Evolutionary conservation across 768 basidiomycete genomes (phyloP), one percentile per base, ranked within the genome.

Genomic region (Pulveroboletus sp.): DNA sequence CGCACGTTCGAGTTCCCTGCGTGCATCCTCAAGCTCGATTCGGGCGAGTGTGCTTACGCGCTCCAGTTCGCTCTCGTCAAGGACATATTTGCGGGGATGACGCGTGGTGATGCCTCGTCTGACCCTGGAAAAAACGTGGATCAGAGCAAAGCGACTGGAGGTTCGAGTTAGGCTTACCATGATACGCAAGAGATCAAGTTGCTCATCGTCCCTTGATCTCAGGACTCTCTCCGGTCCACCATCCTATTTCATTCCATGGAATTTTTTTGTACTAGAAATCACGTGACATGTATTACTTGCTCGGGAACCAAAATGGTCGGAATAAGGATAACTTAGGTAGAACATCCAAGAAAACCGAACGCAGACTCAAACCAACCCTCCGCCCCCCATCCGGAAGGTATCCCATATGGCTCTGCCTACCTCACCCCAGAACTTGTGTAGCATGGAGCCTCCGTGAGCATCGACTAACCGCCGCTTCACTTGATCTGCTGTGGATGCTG

Each of bases 21-120:
- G 82, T 8, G 93, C 93, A 73, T 93, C 92, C 56, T 95, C 93
- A 28, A 95, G 79, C 62, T 93, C 87, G 50, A 93, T 87, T 46
- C 82, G 73, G 13, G 93, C 92, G 24, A 99, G 78, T 18, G 84
- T 77, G 57, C 91, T 92, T 43, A 98, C 90, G 24, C 96, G 82
- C 62, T 87, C 82, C 11, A 98, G 76, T 69, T 99, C 96, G 45
- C 80, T 72, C 62, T 94, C 90, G 62, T 96, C 92, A 28, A 98
- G 82, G 45, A 87, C 77, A 68, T 98, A 98, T 73, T 89, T 92
- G 62, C 74, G 70, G 2, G 96, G 95, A 57, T 93, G 78, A 40
- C 76, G 77, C 4, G 76, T 73, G 3, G 94, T 74, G 15, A 83
- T 80, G 8, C 96, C 94, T 46, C 88, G 79, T 55, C 82, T 82